These are phyloP conservation scores for Phytopythium oedochilum DNA, from an alignment of 352 stramenopile genomes.

Conservation along the genomic window DNA sequence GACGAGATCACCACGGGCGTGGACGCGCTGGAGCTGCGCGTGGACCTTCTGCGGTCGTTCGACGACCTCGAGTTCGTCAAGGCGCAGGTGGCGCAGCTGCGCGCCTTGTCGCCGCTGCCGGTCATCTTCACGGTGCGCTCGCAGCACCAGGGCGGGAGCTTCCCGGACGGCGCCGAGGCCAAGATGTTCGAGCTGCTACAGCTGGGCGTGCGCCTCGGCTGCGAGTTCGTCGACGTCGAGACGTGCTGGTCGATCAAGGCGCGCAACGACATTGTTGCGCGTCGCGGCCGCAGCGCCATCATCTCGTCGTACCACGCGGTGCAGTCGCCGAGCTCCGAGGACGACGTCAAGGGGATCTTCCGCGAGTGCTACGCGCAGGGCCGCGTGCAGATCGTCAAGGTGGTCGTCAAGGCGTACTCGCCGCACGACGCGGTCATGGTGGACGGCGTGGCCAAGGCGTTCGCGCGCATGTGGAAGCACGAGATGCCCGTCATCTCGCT, in stretches of 20 bases:
- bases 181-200: constrained; percentile 86
- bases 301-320: constrained; percentile 81
- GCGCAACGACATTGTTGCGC: constrained; percentile 39
- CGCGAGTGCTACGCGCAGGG: constrained; percentile 62
- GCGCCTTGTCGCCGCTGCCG: constrained; percentile 88
- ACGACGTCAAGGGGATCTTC: constrained; percentile 51
- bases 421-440: constrained; percentile 87
- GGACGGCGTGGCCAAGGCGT: constrained; percentile 57
- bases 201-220: constrained; percentile 90
- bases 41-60: constrained; percentile 86
- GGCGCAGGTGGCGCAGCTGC: constrained; percentile 66
- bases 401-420: constrained; percentile 84
- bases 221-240: constrained; percentile 97
- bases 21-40: constrained; percentile 95
- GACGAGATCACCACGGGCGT: constrained; percentile 71
- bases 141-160: constrained; percentile 91
- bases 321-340: constrained; percentile 40
- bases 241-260: constrained; percentile 79
- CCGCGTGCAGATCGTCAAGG: constrained; percentile 88
- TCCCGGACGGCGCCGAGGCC: constrained; percentile 87
- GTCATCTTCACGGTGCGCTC: constrained; percentile 97
- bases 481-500: constrained; percentile 93
- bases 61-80: constrained; percentile 58
- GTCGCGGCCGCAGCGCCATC: constrained; percentile 44
- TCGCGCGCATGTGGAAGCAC: constrained; percentile 42